Percentiles rank a stretch among this genome's conserved stretches.
Conservation (phyloP, 2,329 filamentous ascomycete species). For the Scytalidium lignicola region DNA sequence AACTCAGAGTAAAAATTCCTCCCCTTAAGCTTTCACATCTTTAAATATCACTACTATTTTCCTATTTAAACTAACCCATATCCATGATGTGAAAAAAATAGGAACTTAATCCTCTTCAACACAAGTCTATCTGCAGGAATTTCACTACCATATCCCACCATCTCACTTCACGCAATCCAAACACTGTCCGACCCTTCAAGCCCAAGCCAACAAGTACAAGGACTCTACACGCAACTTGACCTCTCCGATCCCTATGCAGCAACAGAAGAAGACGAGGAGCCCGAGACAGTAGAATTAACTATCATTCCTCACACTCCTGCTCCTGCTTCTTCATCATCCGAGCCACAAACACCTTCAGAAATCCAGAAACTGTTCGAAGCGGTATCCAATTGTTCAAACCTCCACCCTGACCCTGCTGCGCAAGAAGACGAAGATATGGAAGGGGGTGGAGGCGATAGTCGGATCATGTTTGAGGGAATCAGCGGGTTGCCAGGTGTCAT, state of each 20-base stretch:
- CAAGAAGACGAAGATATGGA: conserved; percentile 46
- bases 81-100: conserved; percentile 16
- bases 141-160: conserved; percentile 67
- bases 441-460: conserved; percentile 34
- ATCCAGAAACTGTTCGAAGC: conserved; percentile 50
- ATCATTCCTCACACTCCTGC: conserved; percentile 44
- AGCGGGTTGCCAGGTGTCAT: conserved; percentile 54
- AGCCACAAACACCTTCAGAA: conserved; percentile 17
- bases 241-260: conserved; percentile 48
- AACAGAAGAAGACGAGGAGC: conserved; percentile 53
- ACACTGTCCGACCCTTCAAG: conserved; percentile 38
- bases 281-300: conserved; percentile 62
- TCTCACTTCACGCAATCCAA: conserved; percentile 72
- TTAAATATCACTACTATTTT: not conserved
- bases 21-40: no score
- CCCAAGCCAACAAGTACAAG: conserved; percentile 32
- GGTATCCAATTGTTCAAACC: conserved; percentile 68
- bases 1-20: conserved; percentile 56
- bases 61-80: conserved; percentile 14
- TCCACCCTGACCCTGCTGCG: conserved; percentile 64
- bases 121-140: conserved; percentile 52
- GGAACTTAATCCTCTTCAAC: conserved; percentile 61
- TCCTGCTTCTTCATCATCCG: conserved; percentile 34
- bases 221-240: conserved; percentile 64
- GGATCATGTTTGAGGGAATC: conserved; percentile 54